Evolutionary conservation across 768 basidiomycete species (phyloP), one percentile per base, ranked within the genome.

Genomic region (Termitomyces sp.): DNA sequence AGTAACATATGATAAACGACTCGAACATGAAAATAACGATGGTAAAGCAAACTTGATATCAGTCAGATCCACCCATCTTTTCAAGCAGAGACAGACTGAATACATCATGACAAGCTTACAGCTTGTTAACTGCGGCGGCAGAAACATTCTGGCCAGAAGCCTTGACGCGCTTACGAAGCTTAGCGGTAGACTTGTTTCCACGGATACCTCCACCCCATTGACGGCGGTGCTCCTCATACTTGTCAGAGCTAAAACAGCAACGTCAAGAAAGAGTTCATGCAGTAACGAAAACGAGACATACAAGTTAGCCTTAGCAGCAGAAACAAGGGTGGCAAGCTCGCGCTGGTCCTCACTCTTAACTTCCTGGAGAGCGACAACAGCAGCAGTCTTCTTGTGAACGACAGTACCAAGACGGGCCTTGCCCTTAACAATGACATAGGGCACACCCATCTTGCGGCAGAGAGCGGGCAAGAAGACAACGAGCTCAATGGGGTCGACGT

Each of bases 371-470:
- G 91, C 88, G 55, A 97, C 76, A 53, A 95, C 89, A 53, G 95
- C 88, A 46, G 94, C 87, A 52, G 94, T 98, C 86, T 98, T 98
- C 87, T 97, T 97, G 84, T 97, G 92, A 41, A 95, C 93, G 61
- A 98, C 94, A 7, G 95, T 93, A 65, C 96, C 96, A 68, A 98
- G 92, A 71, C 96, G 92, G 56, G 96, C 93, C 79, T 98, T 98
- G 77, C 91, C 90, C 80, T 98, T 98, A 66, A 96, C 94, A 64
- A 99, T 97, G 63, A 94, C 92, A 77, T 98, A 98, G 41, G 95
- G 95, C 34, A 98, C 90, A 73, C 95, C 95, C 95, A 98, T 98
- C 87, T 98, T 98, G 76, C 94, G 88, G 81, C 96, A 98, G 59
- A 98, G 87, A 55, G 96, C 94, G 56, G 96, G 96, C 59, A 98